phyloP scores from a whole-genome alignment of 2,329 filamentous ascomycete genomes.

The Pestalotiopsis fici region DNA sequence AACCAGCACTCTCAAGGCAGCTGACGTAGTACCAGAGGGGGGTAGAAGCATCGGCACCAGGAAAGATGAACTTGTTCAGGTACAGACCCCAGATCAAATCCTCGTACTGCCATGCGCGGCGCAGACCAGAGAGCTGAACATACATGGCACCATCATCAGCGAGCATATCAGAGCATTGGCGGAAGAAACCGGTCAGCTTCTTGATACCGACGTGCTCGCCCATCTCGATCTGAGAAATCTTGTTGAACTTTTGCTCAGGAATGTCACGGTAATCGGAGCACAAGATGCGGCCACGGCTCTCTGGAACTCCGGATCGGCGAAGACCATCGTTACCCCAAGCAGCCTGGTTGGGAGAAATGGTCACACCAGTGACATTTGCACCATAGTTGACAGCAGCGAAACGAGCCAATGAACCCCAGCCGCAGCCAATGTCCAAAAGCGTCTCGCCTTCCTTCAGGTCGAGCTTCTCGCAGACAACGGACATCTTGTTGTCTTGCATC shows the following conservation, averaged over 20 bases:
- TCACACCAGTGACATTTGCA: slow-evolving; percentile 80
- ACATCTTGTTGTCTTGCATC: slow-evolving; percentile 94
- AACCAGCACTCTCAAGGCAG: slow-evolving; percentile 79
- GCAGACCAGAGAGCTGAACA: slow-evolving; percentile 87
- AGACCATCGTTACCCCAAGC: slow-evolving; percentile 91
- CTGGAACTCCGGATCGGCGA: slow-evolving; percentile 74
- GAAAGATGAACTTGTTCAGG: slow-evolving; percentile 99
- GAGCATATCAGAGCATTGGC: slow-evolving; percentile 88
- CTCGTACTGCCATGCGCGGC: slow-evolving; percentile 94
- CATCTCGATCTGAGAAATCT: slow-evolving; percentile 97
- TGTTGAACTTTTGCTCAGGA: slow-evolving; percentile 67
- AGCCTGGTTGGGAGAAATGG: slow-evolving; percentile 90
- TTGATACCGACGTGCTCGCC: slow-evolving; percentile 94
- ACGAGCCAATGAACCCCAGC: slow-evolving; percentile 90
- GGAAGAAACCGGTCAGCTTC: slow-evolving; percentile 76
- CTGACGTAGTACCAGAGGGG: slow-evolving; percentile 84
- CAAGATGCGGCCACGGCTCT: slow-evolving; percentile 83
- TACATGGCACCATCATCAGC: slow-evolving; percentile 94
- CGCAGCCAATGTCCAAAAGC: slow-evolving; percentile 90
- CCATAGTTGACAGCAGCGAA: slow-evolving; percentile 90
- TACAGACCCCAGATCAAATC: slow-evolving; percentile 95
- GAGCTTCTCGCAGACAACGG: slow-evolving; percentile 92
- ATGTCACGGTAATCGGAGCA: slow-evolving; percentile 97
- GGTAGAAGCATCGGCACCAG: slow-evolving; percentile 88
- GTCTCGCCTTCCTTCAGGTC: slow-evolving; percentile 75